Evolutionary conservation across 805 yeast species (phyloP), one percentile per base, ranked within the genome.

Genomic region (Saturnispora serradocipensis): DNA sequence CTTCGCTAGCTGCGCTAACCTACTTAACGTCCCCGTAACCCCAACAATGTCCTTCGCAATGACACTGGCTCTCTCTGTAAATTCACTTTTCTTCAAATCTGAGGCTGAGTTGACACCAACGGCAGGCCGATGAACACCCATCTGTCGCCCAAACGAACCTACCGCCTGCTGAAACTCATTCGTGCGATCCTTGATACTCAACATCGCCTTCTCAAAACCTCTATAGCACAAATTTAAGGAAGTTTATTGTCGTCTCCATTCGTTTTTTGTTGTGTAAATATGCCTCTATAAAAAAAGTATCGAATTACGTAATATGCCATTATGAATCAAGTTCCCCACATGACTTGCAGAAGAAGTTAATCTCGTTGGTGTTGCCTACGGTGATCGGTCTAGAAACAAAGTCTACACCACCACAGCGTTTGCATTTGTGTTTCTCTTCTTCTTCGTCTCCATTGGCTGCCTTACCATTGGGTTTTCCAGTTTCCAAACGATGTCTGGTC

Each of bases 111-210:
- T 28, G 18, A 42, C 20, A 5, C 18, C 30, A 22, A 16, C 57
- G 50, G 57, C 61, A 51, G 54, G 58, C n/a, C 50, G 52, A 28
- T 45, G 35, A n/a, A 20, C 49, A 11, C 42, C 43, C 36, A 49
- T 10, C 35, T 56, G 77, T 59, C 80, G 80, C 63, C 83, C 82
- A 66, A 84, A 83, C 2, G 90, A 80, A 45, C 81, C 69, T 30
- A 91, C 97, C 63, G 96, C 88, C 62, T 89, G 90, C 59, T 89
- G 91, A 72, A 91, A 91, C 73, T 91, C 98, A 55, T 80, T 75
- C 8, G 98, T 91, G 58, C 99, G 75, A 69, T 91, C 95, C 64
- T 86, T 91, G 40, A 81, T 73, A 34, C 61, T 62, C 66, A 63
- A 60, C 20, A n/a, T 51, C 13, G 18, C 27, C 8, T 28, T 16